Evolutionary conservation across 1,284 basidiomycete species (phyloP), one percentile per base, ranked within the genome.

Genomic region (Mycena sp.): DNA sequence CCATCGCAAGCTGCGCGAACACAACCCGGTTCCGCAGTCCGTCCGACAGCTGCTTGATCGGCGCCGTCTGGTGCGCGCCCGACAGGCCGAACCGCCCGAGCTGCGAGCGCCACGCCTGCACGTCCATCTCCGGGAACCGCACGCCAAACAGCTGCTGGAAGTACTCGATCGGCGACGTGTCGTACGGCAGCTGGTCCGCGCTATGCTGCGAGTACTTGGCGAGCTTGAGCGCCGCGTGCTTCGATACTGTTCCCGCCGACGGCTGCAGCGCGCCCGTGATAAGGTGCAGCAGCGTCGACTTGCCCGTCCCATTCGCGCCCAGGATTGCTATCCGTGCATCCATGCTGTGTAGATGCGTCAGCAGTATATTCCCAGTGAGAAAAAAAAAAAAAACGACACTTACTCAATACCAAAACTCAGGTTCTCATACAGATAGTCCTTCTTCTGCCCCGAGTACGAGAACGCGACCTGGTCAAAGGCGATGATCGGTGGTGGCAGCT

Each of bases 181-280:
- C 92, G 80, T 98, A 99, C 21, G 97, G 98, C 32, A 99, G 87
- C 78, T 99, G 98, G 80, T 99, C 98, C 28, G 98, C 96, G 57
- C 93, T 96, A 83, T 99, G 98, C 83, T 99, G 98, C 38, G 93
- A 96, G 86, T 99, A 99, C 78, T 96, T 96, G 68, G 94, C 95
- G 64, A 99, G 89, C 81, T 99, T 99, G 72, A 99, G 85, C 37
- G 85, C 87, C 35, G 58, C 62, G 78, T 99, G 97, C 71, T 95
- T 94, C 53, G 91, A 92, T 69, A 99, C 78, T 25, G 93, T 93
- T 53, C 97, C 97, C 74, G 94, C 87, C 64, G 80, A 81, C 2
- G 98, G 95, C 70, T 92, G 90, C 37, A 98, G 85, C 16, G 77
- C 85, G 54, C 94, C 87, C 10, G 93, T 99, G 80, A 99, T 95